phyloP scores from a whole-genome alignment of 495 filamentous ascomycete species.

The Neurospora sp. region DNA sequence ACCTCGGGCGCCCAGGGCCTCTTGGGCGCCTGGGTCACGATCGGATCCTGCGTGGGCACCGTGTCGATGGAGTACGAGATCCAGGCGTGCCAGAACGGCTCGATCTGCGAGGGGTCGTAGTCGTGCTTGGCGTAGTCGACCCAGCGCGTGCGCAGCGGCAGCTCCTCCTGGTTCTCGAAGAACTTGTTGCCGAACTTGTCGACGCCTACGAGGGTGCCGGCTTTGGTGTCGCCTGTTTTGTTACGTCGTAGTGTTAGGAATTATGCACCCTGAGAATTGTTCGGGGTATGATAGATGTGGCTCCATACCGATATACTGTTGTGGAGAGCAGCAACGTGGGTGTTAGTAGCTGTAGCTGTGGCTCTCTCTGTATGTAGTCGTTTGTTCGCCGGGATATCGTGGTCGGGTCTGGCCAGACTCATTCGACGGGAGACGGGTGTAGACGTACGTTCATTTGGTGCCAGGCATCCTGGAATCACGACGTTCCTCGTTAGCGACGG shows the following conservation, averaged over 20 bases:
- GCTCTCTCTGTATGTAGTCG: not conserved
- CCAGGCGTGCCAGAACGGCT: constrained; percentile 98
- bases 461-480: constrained; percentile 57
- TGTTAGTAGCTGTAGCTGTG: constrained; percentile 18
- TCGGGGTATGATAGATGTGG: not conserved
- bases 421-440: constrained; percentile 1
- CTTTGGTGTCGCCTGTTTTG: constrained; percentile 86
- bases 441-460: constrained; percentile 83
- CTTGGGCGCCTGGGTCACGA: constrained; percentile 44
- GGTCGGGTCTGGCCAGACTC: not conserved
- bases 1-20: constrained; percentile 62
- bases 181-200: constrained; percentile 96
- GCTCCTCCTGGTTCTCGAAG: constrained; percentile 91
- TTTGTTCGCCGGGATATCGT: not conserved
- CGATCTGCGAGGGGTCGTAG: constrained; percentile 83
- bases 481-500: constrained; percentile 9
- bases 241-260: not conserved
- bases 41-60: constrained; percentile 65
- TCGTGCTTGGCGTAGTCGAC: constrained; percentile 88
- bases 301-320: constrained; percentile 57
- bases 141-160: constrained; percentile 94
- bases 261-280: not conserved
- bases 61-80: constrained; percentile 88
- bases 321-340: constrained; percentile 1
- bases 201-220: constrained; percentile 71